A percentile compares a stretch with the other conserved stretches of the same genome.
phyloP scores from a whole-genome alignment of 768 basidiomycete species.

The Hypsizygus marmoreus region DNA sequence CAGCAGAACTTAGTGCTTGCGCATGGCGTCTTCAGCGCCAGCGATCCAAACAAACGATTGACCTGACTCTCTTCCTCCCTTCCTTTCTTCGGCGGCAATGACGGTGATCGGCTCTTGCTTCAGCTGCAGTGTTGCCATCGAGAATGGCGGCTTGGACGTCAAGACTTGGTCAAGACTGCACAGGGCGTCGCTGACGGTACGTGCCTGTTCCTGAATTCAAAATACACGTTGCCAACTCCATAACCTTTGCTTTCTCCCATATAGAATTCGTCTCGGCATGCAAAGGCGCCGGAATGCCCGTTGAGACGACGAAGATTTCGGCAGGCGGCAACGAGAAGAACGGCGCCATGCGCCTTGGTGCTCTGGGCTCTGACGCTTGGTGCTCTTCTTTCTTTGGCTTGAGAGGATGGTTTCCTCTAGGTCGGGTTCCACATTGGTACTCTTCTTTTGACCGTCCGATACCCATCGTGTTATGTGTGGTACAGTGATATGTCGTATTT shows the following conservation, averaged over 20 bases:
- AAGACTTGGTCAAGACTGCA: no score
- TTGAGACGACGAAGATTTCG: constrained; percentile 7
- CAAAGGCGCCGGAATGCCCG: constrained; percentile 6
- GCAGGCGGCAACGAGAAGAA: neutral
- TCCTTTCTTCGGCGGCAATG: no score
- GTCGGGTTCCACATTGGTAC: no score
- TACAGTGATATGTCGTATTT: no score
- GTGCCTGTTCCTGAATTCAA: neutral
- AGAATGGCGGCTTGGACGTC: neutral
- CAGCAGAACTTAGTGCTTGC: no score
- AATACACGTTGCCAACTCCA: no score
- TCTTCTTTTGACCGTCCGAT: no score
- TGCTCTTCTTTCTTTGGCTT: neutral
- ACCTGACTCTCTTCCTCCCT: no score
- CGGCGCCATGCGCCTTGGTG: neutral
- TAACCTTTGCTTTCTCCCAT: no score
- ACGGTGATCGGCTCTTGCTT: neutral
- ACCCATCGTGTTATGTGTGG: no score
- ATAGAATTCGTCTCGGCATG: constrained; percentile 7
- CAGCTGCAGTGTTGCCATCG: neutral
- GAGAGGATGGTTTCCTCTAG: neutral
- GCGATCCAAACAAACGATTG: no score
- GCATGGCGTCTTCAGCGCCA: no score
- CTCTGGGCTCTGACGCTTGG: neutral
- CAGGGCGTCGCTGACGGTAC: neutral